Base-by-base conservation (phyloP, 805 yeast genomes). In the Saccharomycopsis amapae region DNA sequence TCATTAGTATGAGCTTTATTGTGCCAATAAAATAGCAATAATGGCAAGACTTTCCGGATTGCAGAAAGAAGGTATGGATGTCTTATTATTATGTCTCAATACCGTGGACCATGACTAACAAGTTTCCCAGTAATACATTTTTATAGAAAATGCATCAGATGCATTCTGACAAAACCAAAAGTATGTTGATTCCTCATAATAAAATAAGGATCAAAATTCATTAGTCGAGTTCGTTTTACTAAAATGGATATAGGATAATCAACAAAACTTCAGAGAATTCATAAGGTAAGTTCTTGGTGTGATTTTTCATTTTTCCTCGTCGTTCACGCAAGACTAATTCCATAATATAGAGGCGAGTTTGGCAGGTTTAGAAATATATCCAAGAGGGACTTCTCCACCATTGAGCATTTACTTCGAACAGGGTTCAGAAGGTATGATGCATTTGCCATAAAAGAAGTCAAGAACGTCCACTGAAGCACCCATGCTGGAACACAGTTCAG, bases 41-140 rank as follows among this genome's bases (percentile, higher is more conserved):
- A 51, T 51, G 54, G 52, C 48, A 9, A 51, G 35, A 25, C 36
- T 48, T 10, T 48, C 52, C 20, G 54, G 54, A 19, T 33, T 51
- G 4, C 54, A 51, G 37, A 48, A 43, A 37, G 54, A 51, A 40
- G 54, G 54, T 48, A 40, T 7, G 54, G 9, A 40, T 31, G 15
- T 17, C n/a, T 31, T 15, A 28, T 13, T 9, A 23, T 1, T 12
- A 39, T 10, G n/a, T 10, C n/a, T 23, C 22, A 9, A 4, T 5
- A 13, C 13, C n/a, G n/a, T n/a, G n/a, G n/a, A n/a, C n/a, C n/a
- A n/a, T 24, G 24, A 43, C 35, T 43, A 36, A 26, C 26, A 40
- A 5, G 33, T n/a, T 32, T 15, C 19, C 10, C 24, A 51, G 54
- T 48, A 18, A 30, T 48, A 7, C 52, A 48, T 23, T 51, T 51